These are phyloP conservation scores for Picochlorum costavermella DNA, from an alignment of 139 green algal species.

Conservation along the genomic window DNA sequence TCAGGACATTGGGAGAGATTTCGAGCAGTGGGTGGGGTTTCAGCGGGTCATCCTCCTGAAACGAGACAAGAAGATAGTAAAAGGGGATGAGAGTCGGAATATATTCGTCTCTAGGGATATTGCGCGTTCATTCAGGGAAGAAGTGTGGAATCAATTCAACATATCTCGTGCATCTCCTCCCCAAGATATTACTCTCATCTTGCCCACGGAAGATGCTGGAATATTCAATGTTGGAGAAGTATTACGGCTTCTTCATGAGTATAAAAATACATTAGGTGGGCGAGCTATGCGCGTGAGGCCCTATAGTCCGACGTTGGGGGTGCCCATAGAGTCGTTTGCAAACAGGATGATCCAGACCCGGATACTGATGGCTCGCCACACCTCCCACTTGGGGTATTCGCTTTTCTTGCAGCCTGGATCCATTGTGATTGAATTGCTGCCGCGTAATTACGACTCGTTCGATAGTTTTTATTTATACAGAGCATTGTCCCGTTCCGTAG, in stretches of 20 bases:
- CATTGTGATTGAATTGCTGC: constrained; percentile 59
- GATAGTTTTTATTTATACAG: constrained; percentile 54
- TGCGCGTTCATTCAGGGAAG: neutral
- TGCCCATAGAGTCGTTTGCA: constrained; percentile 57
- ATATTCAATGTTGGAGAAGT: constrained; percentile 27
- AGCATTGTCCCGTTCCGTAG: constrained; percentile 55
- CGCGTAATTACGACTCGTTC: constrained; percentile 79
- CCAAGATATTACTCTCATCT: constrained; percentile 46
- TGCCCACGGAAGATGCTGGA: neutral
- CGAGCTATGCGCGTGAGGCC: constrained; percentile 29
- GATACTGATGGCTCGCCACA: constrained; percentile 65
- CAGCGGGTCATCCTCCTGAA: constrained; percentile 43
- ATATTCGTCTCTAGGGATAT: neutral
- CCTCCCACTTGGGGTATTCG: constrained; percentile 51
- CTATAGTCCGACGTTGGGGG: constrained; percentile 33
- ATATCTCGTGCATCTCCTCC: constrained; percentile 6
- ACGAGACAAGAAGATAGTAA: neutral
- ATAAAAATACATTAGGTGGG: constrained; percentile 15
- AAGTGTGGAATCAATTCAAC: neutral
- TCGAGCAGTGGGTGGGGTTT: constrained; percentile 55
- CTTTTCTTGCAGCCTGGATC: constrained; percentile 51
- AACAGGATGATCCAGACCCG: constrained; percentile 44
- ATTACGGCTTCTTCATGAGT: constrained; percentile 33
- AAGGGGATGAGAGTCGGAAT: neutral
- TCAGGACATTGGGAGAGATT: constrained; percentile 18